Base-by-base conservation (phyloP, 306 rosid genomes). In the Sphenostylis stenocarpa region DNA sequence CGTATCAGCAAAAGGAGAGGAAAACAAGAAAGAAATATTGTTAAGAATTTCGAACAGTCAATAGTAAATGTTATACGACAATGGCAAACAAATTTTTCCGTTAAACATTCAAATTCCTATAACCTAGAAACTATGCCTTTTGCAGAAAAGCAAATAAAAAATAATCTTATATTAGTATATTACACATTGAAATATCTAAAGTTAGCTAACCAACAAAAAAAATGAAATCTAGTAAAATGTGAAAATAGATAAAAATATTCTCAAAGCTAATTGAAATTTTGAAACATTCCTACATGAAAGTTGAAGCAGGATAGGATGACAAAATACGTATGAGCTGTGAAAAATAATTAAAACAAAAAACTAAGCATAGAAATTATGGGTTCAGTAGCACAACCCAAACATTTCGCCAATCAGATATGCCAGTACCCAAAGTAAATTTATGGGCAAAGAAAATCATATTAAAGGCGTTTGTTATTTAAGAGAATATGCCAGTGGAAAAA, bases 11-110 rank as follows among this genome's bases (percentile, higher is more conserved):
- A 34, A 45, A 49, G 64, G 36, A 76, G 24, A 45, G 36, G 44
- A 12, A 62, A 43, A 75, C 38, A 76, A 63, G 33, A 34, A 69
- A 61, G 6, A 10, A 52, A 70, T 12, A 26, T 60, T 77, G 36
- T 23, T 10, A 60, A 29, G 60, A 67, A 43, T 41, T 47, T 70
- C 21, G 53, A 21, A 51, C 14, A 84, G 38, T 52, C 60, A 43
- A 60, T 67, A 17, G 38, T 71, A 53, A 33, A 85, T 61, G 44
- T 71, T 62, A 64, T 3, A 58, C n/a, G 64, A 52, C 56, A 67
- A 15, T 7, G 31, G 64, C 47, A 57, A 52, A 52, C 41, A 71
- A 44, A 17, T 48, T 63, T 23, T 17, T 51, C 29, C 76, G 43
- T 33, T 7, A 43, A 63, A 49, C 47, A 23, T 31, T 33, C 49